These are phyloP conservation scores for Centrapalus pauciflorus DNA, from an alignment of 129 eudicot species.

Conservation along the genomic window DNA sequence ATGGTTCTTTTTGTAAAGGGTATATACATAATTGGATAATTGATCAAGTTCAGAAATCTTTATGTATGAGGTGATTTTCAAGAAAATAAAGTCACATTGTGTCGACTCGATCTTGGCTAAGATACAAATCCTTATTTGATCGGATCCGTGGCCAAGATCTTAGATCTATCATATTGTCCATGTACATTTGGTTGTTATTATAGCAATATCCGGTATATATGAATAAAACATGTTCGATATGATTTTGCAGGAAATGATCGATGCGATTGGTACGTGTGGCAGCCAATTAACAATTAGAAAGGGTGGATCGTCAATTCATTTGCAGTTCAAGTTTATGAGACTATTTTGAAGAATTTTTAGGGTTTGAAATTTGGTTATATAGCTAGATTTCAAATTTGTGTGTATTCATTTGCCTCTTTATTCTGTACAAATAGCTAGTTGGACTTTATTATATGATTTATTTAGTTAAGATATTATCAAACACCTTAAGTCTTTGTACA, in stretches of 20 bases:
- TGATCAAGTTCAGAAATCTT: no score
- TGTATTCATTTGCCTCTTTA: conserved; percentile 11
- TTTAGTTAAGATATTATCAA: conserved; percentile 19
- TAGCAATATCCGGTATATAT: no score
- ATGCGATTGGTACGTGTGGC: not conserved
- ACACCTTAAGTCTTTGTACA: not conserved
- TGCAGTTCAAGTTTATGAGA: conserved; percentile 12
- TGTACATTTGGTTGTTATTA: not conserved
- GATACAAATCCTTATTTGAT: not conserved
- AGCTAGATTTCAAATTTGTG: conserved; percentile 26
- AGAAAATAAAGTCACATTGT: not conserved
- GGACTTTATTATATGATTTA: conserved; percentile 18
- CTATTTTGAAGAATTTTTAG: conserved; percentile 10
- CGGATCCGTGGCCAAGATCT: not conserved
- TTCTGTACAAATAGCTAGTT: conserved; percentile 24
- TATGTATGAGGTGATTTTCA: no score
- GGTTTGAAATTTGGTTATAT: conserved; percentile 7
- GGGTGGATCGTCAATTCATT: not conserved
- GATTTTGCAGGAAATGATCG: conserved; percentile 24
- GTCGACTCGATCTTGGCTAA: no score
- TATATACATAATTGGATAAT: no score
- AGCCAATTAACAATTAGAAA: not conserved
- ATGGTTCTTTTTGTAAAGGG: not conserved
- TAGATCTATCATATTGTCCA: not conserved
- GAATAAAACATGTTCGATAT: not conserved